These are phyloP conservation scores for Trametopsis cervina DNA, from an alignment of 768 basidiomycete species.

Conservation along the genomic window DNA sequence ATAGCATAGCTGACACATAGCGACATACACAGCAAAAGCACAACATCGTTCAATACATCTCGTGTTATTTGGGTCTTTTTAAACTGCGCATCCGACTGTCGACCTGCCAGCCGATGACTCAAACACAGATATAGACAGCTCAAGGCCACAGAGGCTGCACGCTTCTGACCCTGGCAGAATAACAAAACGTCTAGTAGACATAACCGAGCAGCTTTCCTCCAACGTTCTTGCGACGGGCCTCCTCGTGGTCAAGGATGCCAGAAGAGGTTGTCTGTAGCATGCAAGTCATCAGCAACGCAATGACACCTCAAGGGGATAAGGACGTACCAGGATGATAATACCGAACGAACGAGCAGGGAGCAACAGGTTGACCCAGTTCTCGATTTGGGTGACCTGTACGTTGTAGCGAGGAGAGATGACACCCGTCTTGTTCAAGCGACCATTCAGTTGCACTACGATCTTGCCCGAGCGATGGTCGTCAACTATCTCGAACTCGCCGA, in stretches of 20 bases:
- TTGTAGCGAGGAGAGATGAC: conserved; percentile 99
- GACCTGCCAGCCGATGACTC: neutral
- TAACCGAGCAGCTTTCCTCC: conserved; percentile 94
- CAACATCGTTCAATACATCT: neutral
- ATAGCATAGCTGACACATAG: too few species aligned
- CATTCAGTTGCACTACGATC: conserved; percentile 97
- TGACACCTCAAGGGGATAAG: neutral
- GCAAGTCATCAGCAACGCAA: too few species aligned
- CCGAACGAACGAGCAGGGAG: conserved; percentile 96
- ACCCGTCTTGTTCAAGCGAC: conserved; percentile 98
- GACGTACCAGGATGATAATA: conserved; percentile 83
- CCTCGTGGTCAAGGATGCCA: conserved; percentile 98
- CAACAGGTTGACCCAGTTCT: conserved; percentile 94
- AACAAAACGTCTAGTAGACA: conserved; percentile 66
- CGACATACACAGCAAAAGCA: neutral
- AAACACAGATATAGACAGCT: neutral
- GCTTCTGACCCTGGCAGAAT: neutral
- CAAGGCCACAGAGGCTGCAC: neutral
- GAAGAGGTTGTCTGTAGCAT: conserved; percentile 89
- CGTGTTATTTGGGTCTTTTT: neutral
- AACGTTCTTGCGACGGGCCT: conserved; percentile 96
- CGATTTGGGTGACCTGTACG: conserved; percentile 87
- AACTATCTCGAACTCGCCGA: conserved; percentile 97
- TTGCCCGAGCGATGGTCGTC: conserved; percentile 99
- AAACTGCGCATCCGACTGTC: neutral